A percentile compares a stretch with the other conserved stretches of the same genome.
phyloP scores from a whole-genome alignment of 1,139 yeast species.

The Suhomyces ambrosiae region DNA sequence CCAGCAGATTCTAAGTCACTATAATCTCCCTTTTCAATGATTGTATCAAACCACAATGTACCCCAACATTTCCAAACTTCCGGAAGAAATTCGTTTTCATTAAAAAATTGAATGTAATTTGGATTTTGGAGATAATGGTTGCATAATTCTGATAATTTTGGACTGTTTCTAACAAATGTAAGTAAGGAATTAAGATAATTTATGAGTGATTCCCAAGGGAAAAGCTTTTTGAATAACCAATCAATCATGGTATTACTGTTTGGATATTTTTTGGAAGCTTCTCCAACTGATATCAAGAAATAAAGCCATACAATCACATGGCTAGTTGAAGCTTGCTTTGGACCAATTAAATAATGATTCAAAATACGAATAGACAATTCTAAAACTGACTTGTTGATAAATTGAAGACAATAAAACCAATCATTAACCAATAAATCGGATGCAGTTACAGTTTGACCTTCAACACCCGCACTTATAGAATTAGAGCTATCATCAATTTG shows the following conservation, averaged over 20 bases:
- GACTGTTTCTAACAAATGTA: slow-evolving; percentile 33
- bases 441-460: slow-evolving; percentile 40
- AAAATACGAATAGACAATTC: slow-evolving; percentile 68
- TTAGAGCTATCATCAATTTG: slow-evolving; percentile 21
- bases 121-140: slow-evolving; percentile 36
- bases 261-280: slow-evolving; percentile 53
- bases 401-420: slow-evolving; percentile 61
- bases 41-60: slow-evolving; percentile 71
- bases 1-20: slow-evolving; percentile 58
- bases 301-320: slow-evolving; percentile 74
- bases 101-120: slow-evolving; percentile 43
- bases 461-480: slow-evolving; percentile 23
- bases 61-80: slow-evolving; percentile 90
- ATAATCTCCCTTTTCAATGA: slow-evolving; percentile 53
- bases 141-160: slow-evolving; percentile 25
- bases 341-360: slow-evolving; percentile 67
- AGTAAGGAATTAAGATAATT: slow-evolving; percentile 60
- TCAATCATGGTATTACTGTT: slow-evolving; percentile 50
- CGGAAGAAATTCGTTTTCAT: slow-evolving; percentile 61
- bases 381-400: slow-evolving; percentile 62
- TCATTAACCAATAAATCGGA: slow-evolving; percentile 49
- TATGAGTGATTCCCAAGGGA: slow-evolving; percentile 70
- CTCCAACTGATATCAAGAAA: slow-evolving; percentile 63
- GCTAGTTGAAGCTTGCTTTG: slow-evolving; percentile 67
- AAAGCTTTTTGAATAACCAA: slow-evolving; percentile 53